phyloP scores from a whole-genome alignment of 75 land plant genomes.

The Selaginella moellendorffii region DNA sequence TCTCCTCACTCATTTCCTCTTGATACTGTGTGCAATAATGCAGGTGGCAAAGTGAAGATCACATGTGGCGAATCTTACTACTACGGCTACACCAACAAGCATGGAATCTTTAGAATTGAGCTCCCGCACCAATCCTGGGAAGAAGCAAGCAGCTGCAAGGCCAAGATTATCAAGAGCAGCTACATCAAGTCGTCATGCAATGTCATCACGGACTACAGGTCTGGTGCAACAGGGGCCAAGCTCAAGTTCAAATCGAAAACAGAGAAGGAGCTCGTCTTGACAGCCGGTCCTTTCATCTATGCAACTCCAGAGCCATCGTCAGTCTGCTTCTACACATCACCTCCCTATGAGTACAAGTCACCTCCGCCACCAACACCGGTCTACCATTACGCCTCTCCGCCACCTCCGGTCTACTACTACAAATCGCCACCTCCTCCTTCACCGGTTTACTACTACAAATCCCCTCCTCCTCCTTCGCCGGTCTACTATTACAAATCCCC shows the following conservation, averaged over 20 bases:
- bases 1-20: not conserved
- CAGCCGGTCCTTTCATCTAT: conserved; percentile 4
- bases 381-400: not conserved
- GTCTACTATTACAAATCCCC: conserved; percentile 1
- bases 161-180: not conserved
- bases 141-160: not conserved
- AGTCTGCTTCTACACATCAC: not conserved
- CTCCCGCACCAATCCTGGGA: not conserved
- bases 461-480: conserved; percentile 8
- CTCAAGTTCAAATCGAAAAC: not conserved
- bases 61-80: not conserved
- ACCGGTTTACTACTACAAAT: not conserved
- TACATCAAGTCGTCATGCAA: not conserved
- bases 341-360: not conserved
- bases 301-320: not conserved
- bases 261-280: not conserved
- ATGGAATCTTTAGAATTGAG: conserved; percentile 5
- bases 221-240: not conserved
- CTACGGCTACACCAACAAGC: conserved; percentile 6
- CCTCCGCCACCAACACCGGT: not conserved
- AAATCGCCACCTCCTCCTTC: conserved; percentile 6
- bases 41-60: conserved; percentile 3
- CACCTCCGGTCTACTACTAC: conserved; percentile 7
- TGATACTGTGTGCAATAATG: not conserved
- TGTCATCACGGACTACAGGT: not conserved